Percentiles rank a stretch among this genome's conserved stretches.
Evolutionary conservation across 176 grass and related monocot genomes (phyloP).

Genomic region (Juncus inflexus): DNA sequence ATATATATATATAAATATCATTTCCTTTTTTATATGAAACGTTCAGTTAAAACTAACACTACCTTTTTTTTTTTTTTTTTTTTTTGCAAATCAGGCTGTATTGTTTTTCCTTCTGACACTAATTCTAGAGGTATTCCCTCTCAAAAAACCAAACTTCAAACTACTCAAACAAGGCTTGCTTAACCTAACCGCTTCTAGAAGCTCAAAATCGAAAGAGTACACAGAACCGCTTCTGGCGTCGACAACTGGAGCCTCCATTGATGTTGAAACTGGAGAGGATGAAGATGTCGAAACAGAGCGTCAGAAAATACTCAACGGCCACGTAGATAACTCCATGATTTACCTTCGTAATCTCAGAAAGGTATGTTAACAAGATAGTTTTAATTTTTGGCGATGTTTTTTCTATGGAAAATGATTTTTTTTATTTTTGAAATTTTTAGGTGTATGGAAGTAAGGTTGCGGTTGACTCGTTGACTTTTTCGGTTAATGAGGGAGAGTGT

Average conservation of each 20-base stretch:
- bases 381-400: neutral
- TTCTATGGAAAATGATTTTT: neutral
- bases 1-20: neutral
- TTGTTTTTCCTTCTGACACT: slow-evolving; percentile 41
- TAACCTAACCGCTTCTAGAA: slow-evolving; percentile 14
- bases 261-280: slow-evolving; percentile 35
- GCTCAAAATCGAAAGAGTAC: slow-evolving; percentile 20
- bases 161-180: slow-evolving; percentile 27
- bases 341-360: slow-evolving; percentile 40
- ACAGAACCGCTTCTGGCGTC: slow-evolving; percentile 33
- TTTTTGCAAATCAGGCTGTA: slow-evolving; percentile 28
- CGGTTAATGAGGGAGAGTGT: slow-evolving; percentile 48
- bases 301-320: slow-evolving; percentile 33
- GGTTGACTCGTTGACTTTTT: slow-evolving; percentile 37
- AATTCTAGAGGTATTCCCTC: slow-evolving; percentile 30
- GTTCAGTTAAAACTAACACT: too few relatives aligned
- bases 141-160: slow-evolving; percentile 34
- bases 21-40: too few relatives aligned
- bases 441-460: slow-evolving; percentile 40
- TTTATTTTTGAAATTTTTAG: slow-evolving; percentile 23
- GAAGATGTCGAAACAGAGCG: slow-evolving; percentile 41
- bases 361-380: slow-evolving; percentile 19
- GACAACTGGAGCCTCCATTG: slow-evolving; percentile 2
- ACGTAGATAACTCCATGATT: slow-evolving; percentile 38
- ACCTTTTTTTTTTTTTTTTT: neutral